Evolutionary conservation across 257 asterid genomes (phyloP).

Genomic region (Solanum appendiculatum): DNA sequence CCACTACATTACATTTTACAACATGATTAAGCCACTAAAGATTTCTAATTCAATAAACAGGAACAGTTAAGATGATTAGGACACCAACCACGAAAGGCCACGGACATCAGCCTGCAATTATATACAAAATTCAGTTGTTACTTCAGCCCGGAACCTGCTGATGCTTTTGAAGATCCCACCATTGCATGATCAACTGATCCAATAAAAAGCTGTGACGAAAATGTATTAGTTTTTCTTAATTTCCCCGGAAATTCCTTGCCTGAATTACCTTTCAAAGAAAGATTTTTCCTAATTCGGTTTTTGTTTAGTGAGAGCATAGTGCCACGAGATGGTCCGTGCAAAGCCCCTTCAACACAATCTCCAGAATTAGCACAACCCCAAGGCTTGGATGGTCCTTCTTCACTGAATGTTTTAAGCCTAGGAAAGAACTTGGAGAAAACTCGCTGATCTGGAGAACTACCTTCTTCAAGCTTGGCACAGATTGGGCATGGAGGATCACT

Average conservation of each 20-base stretch:
- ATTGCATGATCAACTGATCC: constrained; percentile 48
- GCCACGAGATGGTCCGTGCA: constrained; percentile 50
- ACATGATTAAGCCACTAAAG: not conserved
- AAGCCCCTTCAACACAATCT: constrained; percentile 82
- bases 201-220: constrained; percentile 41
- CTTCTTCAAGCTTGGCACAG: constrained; percentile 59
- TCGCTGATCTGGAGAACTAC: constrained; percentile 45
- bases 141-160: constrained; percentile 24
- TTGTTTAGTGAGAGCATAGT: constrained; percentile 61
- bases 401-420: constrained; percentile 48
- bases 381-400: constrained; percentile 62
- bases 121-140: constrained; percentile 7
- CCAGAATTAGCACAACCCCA: constrained; percentile 87
- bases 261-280: constrained; percentile 41
- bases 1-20: not conserved
- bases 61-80: not conserved
- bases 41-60: not conserved
- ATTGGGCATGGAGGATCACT: constrained; percentile 92
- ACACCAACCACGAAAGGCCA: not conserved
- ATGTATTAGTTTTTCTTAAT: constrained; percentile 45
- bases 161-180: constrained; percentile 46
- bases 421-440: constrained; percentile 60
- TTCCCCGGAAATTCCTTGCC: constrained; percentile 65
- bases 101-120: not conserved
- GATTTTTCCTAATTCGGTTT: constrained; percentile 46